Evolutionary conservation across 345 rosid genomes (phyloP), one percentile per base, ranked within the genome.

Genomic region (Pugionium dolabratum): DNA sequence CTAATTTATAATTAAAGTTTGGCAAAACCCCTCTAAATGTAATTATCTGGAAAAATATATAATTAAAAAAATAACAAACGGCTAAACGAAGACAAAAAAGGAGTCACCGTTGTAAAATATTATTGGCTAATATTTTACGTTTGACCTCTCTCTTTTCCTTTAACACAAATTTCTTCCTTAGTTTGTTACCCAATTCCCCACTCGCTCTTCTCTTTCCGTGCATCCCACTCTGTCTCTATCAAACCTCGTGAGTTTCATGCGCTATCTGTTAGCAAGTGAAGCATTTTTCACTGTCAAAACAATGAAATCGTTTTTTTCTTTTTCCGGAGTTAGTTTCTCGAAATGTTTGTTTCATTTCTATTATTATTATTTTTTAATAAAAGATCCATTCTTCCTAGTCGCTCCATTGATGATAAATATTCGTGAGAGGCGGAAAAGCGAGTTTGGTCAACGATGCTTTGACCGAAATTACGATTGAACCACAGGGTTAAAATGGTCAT

Each of bases 391-490:
- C 28, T 36, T 29, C 53, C 18, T 18, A 18, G 18, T 18, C 18
- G 18, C 18, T 18, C 18, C 18, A 18, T 18, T 18, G 18, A 18
- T 18, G 18, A 18, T 18, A 18, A 18, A 18, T 18, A 18, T 18
- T 18, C 18, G 18, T 18, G 18, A 18, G 18, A 18, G 3, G 25
- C 5, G 69, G 53, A 28, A 69, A 44, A 65, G 54, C 26, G 42
- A 32, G 6, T 59, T 67, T 72, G 82, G 89, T 88, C 88, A 83
- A 78, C 80, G 64, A 9, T 25, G 67, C 71, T 82, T 88, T 88
- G 85, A 86, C 83, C 45, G 11, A 4, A 64, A 62, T 50, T 73
- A 73, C 42, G 48, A 74, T 58, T 61, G 61, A 59, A 58, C 7
- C 7, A 75, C 74, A 77, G 56, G 76, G 42, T 2, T 35, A 69